phyloP scores from a whole-genome alignment of 1,139 yeast species.

The Debaryomyces sp. region DNA sequence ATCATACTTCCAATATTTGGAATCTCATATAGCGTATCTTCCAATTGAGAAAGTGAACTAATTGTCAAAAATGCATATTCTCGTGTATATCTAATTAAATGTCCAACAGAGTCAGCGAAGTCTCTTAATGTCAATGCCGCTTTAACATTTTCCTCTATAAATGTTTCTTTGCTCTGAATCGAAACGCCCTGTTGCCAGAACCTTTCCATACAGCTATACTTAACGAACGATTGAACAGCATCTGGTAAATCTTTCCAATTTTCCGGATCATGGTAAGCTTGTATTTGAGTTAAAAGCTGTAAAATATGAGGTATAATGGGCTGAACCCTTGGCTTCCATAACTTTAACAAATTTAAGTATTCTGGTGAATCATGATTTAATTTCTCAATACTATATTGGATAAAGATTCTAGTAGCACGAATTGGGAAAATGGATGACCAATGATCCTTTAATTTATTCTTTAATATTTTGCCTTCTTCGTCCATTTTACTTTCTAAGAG shows the following conservation, averaged over 20 bases:
- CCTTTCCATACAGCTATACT: constrained; percentile 85
- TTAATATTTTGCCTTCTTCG: constrained; percentile 77
- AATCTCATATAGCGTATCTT: constrained; percentile 83
- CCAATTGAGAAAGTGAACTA: constrained; percentile 88
- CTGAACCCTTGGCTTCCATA: constrained; percentile 93
- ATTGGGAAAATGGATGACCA: constrained; percentile 96
- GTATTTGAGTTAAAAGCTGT: constrained; percentile 84
- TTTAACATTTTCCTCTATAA: constrained; percentile 89
- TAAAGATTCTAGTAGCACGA: constrained; percentile 90
- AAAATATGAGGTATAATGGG: constrained; percentile 91
- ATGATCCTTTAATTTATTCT: constrained; percentile 77
- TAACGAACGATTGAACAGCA: constrained; percentile 91
- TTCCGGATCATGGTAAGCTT: constrained; percentile 90
- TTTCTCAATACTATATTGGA: constrained; percentile 94
- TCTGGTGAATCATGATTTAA: constrained; percentile 77
- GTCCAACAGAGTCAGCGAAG: constrained; percentile 98
- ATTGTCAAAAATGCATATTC: constrained; percentile 92
- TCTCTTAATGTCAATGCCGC: constrained; percentile 93
- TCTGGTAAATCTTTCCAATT: constrained; percentile 88
- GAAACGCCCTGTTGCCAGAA: constrained; percentile 99
- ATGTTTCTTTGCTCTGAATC: constrained; percentile 90
- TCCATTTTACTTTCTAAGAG: constrained; percentile 83
- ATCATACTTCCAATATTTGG: constrained; percentile 76
- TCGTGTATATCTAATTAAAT: constrained; percentile 89
- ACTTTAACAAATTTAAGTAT: constrained; percentile 65